A percentile compares a stretch with the other conserved stretches of the same genome.
phyloP scores from a whole-genome alignment of 495 filamentous ascomycete genomes.

The Hypomontagnella submonticulosa region DNA sequence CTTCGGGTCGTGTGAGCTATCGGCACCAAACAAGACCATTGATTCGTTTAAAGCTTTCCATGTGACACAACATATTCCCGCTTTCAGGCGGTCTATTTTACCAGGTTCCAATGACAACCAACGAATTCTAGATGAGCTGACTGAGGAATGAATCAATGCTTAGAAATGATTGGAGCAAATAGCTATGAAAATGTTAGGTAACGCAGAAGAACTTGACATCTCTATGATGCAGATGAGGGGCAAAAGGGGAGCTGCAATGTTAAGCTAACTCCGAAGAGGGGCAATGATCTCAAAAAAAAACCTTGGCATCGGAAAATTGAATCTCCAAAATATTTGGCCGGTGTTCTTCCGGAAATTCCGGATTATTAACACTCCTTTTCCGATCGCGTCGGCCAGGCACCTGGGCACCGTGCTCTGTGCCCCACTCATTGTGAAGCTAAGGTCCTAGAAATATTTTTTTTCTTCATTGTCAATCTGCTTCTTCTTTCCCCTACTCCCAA shows the following conservation, averaged over 20 bases:
- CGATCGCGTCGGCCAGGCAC: slow-evolving; percentile 15
- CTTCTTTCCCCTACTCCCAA: slow-evolving; percentile 13
- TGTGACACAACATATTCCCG: slow-evolving; percentile 14
- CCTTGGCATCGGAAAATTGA: too few relatives aligned
- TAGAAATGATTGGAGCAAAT: slow-evolving; percentile 20
- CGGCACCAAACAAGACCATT: background rate
- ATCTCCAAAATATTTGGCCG: too few relatives aligned
- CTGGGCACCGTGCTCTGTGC: background rate
- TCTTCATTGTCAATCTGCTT: slow-evolving; percentile 13
- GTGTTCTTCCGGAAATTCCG: background rate
- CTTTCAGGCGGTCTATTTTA: background rate
- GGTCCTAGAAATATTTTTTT: slow-evolving; percentile 40
- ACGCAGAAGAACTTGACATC: slow-evolving; percentile 30
- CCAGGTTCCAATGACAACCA: background rate
- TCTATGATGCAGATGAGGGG: slow-evolving; percentile 41
- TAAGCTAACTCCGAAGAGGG: slow-evolving; percentile 25
- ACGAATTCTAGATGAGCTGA: slow-evolving; percentile 4
- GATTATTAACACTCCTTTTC: slow-evolving; percentile 30
- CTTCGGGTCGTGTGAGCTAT: slow-evolving; percentile 26
- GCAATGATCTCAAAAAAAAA: background rate
- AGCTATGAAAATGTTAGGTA: slow-evolving; percentile 18
- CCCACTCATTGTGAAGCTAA: slow-evolving; percentile 30
- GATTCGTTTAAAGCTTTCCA: slow-evolving; percentile 28
- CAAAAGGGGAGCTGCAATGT: slow-evolving; percentile 2
- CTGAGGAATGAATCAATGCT: slow-evolving; percentile 12